These are phyloP conservation scores for Phaeosphaeriaceae sp. DNA, from an alignment of 2,329 filamentous ascomycete species.

Conservation along the genomic window DNA sequence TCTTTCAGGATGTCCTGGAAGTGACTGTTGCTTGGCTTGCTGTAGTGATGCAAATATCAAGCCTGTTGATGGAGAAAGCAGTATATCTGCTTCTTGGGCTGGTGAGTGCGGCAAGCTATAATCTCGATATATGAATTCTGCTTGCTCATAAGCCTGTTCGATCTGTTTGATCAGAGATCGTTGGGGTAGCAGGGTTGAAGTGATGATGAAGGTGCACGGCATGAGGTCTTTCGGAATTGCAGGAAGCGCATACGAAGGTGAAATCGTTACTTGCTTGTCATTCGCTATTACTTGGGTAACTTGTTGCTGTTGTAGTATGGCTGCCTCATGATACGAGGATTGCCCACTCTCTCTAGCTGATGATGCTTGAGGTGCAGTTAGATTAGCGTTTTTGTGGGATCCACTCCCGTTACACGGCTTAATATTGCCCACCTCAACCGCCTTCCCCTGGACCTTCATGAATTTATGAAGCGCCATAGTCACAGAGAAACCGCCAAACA, in stretches of 20 bases:
- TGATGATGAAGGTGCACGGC: constrained; percentile 58
- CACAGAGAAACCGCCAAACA: constrained; percentile 51
- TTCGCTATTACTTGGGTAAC: background rate
- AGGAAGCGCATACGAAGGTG: constrained; percentile 31
- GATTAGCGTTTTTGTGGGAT: background rate
- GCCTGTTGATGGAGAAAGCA: constrained; percentile 71
- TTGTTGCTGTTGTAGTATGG: background rate
- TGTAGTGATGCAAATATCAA: constrained; percentile 75
- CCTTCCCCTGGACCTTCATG: constrained; percentile 55
- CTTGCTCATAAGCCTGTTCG: constrained; percentile 55
- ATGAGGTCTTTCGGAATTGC: constrained; percentile 21
- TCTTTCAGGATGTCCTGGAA: constrained; percentile 63
- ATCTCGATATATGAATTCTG: constrained; percentile 67
- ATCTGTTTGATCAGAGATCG: constrained; percentile 60
- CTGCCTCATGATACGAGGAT: background rate
- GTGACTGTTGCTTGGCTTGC: constrained; percentile 71
- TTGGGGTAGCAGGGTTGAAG: constrained; percentile 54
- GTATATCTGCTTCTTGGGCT: constrained; percentile 71
- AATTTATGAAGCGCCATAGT: constrained; percentile 57
- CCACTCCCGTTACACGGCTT: background rate
- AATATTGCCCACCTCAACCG: background rate
- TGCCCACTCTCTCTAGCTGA: background rate
- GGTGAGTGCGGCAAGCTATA: constrained; percentile 49
- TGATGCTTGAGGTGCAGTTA: background rate
- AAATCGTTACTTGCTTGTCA: background rate